Conservation (phyloP, 345 rosid species). For the Eucalyptus albens region DNA sequence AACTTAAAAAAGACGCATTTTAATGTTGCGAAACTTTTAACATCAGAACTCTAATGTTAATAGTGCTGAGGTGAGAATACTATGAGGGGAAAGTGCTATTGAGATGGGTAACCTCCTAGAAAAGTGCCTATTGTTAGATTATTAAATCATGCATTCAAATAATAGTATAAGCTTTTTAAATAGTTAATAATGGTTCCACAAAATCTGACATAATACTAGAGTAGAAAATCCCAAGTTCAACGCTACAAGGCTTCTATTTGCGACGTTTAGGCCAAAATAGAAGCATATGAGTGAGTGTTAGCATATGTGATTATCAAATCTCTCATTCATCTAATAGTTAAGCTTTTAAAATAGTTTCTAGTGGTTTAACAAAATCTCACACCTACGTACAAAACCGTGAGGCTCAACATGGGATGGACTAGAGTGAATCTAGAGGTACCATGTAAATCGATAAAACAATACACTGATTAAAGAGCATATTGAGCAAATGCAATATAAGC, state of each 20-base stretch:
- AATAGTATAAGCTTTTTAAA: no score
- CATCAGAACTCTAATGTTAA: background rate
- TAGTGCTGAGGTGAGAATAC: no score
- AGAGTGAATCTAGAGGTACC: fast-evolving
- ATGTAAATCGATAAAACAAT: fast-evolving
- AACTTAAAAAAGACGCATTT: background rate
- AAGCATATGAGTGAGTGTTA: no score
- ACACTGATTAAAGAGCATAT: background rate
- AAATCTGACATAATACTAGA: no score
- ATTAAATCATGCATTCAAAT: background rate
- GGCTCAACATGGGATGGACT: fast-evolving
- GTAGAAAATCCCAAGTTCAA: no score
- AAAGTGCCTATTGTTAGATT: background rate
- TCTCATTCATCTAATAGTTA: no score
- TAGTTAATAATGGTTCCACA: background rate
- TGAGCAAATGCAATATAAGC: no score
- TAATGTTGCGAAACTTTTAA: background rate
- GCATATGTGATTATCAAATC: no score
- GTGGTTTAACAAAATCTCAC: background rate
- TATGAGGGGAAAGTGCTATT: background rate
- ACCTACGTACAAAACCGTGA: background rate
- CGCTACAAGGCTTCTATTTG: no score
- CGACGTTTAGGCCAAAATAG: no score
- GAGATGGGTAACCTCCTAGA: background rate
- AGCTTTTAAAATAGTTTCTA: no score